These are phyloP conservation scores for Scheffersomyces insectosa DNA, from an alignment of 1,139 yeast species.

Conservation along the genomic window DNA sequence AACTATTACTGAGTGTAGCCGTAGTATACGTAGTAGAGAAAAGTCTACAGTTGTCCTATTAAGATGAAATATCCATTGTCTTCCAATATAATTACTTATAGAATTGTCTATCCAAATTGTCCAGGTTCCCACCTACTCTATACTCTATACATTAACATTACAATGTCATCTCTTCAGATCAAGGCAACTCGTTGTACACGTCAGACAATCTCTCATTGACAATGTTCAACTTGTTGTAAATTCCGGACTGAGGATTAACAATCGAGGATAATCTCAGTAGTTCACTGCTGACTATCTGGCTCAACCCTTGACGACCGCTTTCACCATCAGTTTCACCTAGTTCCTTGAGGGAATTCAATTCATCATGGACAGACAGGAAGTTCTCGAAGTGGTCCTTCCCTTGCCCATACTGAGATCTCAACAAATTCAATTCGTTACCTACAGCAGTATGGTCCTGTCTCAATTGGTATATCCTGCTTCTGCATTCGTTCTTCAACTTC, in stretches of 20 bases:
- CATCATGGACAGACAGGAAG: constrained; percentile 15
- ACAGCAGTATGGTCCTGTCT: constrained; percentile 39
- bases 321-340: constrained; percentile 5
- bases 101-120: too few species aligned
- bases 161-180: too few species aligned
- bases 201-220: constrained; percentile 34
- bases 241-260: constrained; percentile 42
- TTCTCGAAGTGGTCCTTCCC: constrained; percentile 24
- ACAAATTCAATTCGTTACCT: constrained; percentile 38
- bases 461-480: constrained; percentile 41
- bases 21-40: too few species aligned
- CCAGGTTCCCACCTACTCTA: too few species aligned
- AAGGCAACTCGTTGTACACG: constrained; percentile 16
- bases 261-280: constrained; percentile 16
- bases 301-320: constrained; percentile 10
- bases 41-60: too few species aligned
- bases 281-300: constrained; percentile 11
- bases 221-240: constrained; percentile 31
- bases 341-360: constrained; percentile 4
- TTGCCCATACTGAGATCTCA: constrained; percentile 32
- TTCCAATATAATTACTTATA: too few species aligned
- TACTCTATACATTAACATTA: too few species aligned
- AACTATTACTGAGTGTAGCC: not conserved
- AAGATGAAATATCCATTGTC: too few species aligned
- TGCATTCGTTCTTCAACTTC: constrained; percentile 37